Conservation (phyloP, 2,329 filamentous ascomycete genomes). For the Rhynchosporium graminicola region DNA sequence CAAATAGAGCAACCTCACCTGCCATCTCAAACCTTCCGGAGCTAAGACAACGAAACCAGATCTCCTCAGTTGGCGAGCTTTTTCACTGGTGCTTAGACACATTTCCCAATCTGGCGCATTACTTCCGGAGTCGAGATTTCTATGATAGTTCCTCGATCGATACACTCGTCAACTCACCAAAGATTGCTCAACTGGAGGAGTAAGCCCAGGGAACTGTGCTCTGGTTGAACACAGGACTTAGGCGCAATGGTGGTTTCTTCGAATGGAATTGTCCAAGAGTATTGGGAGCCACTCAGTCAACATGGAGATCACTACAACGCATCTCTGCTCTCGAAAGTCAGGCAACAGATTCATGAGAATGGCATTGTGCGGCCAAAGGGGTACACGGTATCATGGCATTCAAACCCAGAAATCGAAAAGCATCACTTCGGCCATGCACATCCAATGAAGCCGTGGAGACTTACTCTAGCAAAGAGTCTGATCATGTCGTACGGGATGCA, state of each 20-base stretch:
- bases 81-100: too few species aligned
- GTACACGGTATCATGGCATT: slow-evolving; percentile 92
- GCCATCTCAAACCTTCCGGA: neutral
- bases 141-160: neutral
- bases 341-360: slow-evolving; percentile 49
- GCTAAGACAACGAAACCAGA: neutral
- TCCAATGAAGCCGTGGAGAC: slow-evolving; percentile 98
- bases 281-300: slow-evolving; percentile 36
- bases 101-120: too few species aligned
- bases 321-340: slow-evolving; percentile 33
- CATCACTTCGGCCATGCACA: slow-evolving; percentile 97
- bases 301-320: slow-evolving; percentile 37
- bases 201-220: neutral
- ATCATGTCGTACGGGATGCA: slow-evolving; percentile 95
- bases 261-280: slow-evolving; percentile 39
- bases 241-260: slow-evolving; percentile 36
- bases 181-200: neutral
- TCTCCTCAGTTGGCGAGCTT: neutral
- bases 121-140: too few species aligned
- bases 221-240: neutral
- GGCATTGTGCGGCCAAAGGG: slow-evolving; percentile 79
- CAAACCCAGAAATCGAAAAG: slow-evolving; percentile 90
- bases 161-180: neutral
- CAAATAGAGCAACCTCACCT: neutral
- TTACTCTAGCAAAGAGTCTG: slow-evolving; percentile 92